Percentiles rank a stretch among this genome's conserved stretches.
Conservation (phyloP, 306 rosid genomes). For the Acmispon strigosus region DNA sequence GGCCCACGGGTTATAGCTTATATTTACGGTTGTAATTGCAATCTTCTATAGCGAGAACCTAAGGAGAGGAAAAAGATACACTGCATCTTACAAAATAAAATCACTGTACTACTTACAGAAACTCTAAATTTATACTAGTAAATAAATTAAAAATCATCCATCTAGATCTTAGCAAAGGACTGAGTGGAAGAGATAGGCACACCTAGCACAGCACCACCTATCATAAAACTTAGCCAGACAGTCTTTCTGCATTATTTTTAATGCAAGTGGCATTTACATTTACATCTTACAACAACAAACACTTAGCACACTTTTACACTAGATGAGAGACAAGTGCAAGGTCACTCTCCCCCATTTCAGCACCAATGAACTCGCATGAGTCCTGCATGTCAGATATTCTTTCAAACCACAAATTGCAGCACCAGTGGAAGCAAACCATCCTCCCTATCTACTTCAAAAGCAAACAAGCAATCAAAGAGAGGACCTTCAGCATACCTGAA, state of each 20-base stretch:
- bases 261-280: constrained; percentile 24
- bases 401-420: constrained; percentile 19
- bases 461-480: constrained; percentile 20
- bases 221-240: constrained; percentile 19
- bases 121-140: constrained; percentile 14
- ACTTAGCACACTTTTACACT: constrained; percentile 24
- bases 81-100: background rate
- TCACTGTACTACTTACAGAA: constrained; percentile 16
- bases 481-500: constrained; percentile 32
- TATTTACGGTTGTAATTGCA: no score
- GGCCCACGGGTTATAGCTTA: no score
- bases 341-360: constrained; percentile 17
- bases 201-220: constrained; percentile 33
- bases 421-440: constrained; percentile 4
- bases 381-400: constrained; percentile 20
- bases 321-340: constrained; percentile 19
- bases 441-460: constrained; percentile 14
- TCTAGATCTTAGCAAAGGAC: constrained; percentile 21
- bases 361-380: constrained; percentile 23
- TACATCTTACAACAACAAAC: constrained; percentile 29
- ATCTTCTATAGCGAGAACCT: background rate
- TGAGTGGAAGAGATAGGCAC: constrained; percentile 13
- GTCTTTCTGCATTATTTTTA: constrained; percentile 36
- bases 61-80: constrained; percentile 1
- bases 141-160: background rate